phyloP scores from a whole-genome alignment of 257 asterid species.

The Henckelia pumila region DNA sequence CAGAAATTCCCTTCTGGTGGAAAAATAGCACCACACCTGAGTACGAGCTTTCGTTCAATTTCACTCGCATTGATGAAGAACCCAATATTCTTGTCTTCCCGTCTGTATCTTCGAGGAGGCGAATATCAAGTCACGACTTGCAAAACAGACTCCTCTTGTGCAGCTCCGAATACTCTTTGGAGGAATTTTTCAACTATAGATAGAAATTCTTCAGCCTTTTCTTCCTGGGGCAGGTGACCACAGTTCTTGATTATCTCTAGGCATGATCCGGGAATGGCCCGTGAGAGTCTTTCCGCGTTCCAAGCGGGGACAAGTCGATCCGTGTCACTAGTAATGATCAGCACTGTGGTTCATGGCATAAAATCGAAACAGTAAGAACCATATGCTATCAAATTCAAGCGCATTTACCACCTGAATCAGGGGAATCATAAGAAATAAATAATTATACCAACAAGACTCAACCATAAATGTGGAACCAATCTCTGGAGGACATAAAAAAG shows the following conservation, averaged over 20 bases:
- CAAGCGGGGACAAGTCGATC: conserved; percentile 93
- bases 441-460: not conserved
- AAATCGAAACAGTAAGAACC: conserved; percentile 24
- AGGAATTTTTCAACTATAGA: conserved; percentile 68
- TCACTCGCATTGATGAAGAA: conserved; percentile 12
- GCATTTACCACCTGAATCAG: not conserved
- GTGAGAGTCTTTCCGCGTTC: conserved; percentile 78
- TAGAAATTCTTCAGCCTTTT: conserved; percentile 74
- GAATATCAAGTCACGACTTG: conserved; percentile 52
- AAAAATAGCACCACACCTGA: conserved; percentile 1
- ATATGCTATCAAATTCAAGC: not conserved
- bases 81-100: not conserved
- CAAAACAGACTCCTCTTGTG: conserved; percentile 37
- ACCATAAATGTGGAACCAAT: not conserved
- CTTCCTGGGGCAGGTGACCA: conserved; percentile 96
- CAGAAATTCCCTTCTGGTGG: not conserved
- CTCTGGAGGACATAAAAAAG: not conserved
- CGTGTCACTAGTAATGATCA: conserved; percentile 80
- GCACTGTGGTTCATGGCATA: conserved; percentile 44
- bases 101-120: conserved; percentile 20
- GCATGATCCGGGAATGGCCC: conserved; percentile 72
- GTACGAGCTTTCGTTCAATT: conserved; percentile 8
- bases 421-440: not conserved
- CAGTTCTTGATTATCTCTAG: conserved; percentile 76
- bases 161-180: conserved; percentile 39